These are phyloP conservation scores for Sutorius australiensis DNA, from an alignment of 768 basidiomycete genomes.

Conservation along the genomic window DNA sequence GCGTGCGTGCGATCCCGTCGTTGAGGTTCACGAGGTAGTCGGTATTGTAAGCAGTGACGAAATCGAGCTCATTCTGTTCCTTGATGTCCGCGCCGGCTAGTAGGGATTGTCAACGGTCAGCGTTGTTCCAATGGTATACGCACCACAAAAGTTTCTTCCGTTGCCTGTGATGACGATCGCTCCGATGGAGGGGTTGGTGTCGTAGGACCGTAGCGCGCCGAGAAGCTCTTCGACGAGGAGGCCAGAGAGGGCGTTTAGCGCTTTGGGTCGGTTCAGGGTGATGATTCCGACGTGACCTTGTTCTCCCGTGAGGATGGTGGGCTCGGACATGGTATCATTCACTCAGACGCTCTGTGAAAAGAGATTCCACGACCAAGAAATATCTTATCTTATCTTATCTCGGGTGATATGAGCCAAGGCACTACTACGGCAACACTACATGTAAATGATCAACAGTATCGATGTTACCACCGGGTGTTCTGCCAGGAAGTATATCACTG, in stretches of 20 bases:
- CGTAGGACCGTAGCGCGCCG: slow-evolving; percentile 61
- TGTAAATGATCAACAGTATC: no score
- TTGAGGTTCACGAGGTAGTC: slow-evolving; percentile 45
- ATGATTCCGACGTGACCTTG: slow-evolving; percentile 45
- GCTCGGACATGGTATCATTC: slow-evolving; percentile 19
- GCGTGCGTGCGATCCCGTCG: slow-evolving; percentile 45
- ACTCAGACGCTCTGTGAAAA: not conserved
- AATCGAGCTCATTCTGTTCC: slow-evolving; percentile 89
- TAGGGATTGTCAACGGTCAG: not conserved
- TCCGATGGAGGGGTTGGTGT: slow-evolving; percentile 65
- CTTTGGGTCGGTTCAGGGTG: slow-evolving; percentile 82
- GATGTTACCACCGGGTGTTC: slow-evolving; percentile 7
- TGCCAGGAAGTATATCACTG: slow-evolving; percentile 27
- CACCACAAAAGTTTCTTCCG: slow-evolving; percentile 65
- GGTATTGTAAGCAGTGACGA: slow-evolving; percentile 41
- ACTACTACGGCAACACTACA: no score
- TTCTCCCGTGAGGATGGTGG: slow-evolving; percentile 20
- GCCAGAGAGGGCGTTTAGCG: slow-evolving; percentile 80
- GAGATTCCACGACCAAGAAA: not conserved
- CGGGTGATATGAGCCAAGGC: no score
- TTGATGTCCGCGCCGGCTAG: slow-evolving; percentile 94
- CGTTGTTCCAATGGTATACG: not conserved
- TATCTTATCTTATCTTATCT: slow-evolving; percentile 7
- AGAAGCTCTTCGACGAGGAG: slow-evolving; percentile 79
- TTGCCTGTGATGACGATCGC: slow-evolving; percentile 92